Evolutionary conservation across 805 yeast species (phyloP).

Genomic region (Grigorovia yakushimaensis): DNA sequence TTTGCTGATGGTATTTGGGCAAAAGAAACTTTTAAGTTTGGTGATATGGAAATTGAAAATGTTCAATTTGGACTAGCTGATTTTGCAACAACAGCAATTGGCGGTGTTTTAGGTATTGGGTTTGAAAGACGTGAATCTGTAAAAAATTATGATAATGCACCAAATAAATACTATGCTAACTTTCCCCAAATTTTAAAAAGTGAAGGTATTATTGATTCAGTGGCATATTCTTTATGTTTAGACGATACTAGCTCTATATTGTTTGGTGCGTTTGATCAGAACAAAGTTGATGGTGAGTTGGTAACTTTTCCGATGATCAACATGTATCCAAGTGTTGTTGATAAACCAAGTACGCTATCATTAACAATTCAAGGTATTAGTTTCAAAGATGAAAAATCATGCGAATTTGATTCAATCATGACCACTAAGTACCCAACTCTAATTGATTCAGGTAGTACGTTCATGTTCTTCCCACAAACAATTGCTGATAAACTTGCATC

Average conservation of each 20-base stretch:
- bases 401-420: conserved; percentile 15
- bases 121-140: conserved; percentile 49
- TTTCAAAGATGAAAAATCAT: conserved; percentile 12
- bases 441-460: conserved; percentile 52
- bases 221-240: conserved; percentile 50
- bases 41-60: conserved; percentile 35
- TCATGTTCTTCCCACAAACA: conserved; percentile 35
- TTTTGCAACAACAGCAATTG: conserved; percentile 39
- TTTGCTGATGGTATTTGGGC: conserved; percentile 53
- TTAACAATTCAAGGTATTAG: conserved; percentile 37
- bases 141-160: conserved; percentile 17
- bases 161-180: conserved; percentile 39
- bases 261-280: conserved; percentile 56
- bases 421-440: conserved; percentile 30
- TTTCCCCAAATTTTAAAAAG: conserved; percentile 48
- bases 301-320: conserved; percentile 41
- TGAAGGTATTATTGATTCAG: conserved; percentile 41
- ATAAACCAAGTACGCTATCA: conserved; percentile 35
- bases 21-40: conserved; percentile 44
- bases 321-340: conserved; percentile 20
- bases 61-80: conserved; percentile 63
- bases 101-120: conserved; percentile 64
- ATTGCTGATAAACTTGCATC: conserved; percentile 25
- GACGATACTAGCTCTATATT: conserved; percentile 40
- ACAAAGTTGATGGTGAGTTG: conserved; percentile 42